Base-by-base conservation (phyloP, 2,329 filamentous ascomycete species). In the Xylariaceae sp. region DNA sequence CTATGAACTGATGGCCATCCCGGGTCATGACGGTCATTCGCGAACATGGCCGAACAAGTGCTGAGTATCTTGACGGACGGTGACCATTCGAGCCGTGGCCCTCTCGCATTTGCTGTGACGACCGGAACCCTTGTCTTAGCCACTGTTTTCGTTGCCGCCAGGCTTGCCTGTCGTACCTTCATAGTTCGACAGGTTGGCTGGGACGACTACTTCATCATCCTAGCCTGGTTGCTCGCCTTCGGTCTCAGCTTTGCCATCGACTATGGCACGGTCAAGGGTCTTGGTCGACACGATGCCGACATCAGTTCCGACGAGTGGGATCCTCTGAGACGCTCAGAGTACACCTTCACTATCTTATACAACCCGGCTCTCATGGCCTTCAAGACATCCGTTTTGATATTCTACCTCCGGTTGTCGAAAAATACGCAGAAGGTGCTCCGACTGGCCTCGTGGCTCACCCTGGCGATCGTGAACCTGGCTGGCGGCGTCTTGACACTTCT, bases 361-460 rank as follows among this genome's bases (percentile, higher is more conserved):
- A 94, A 95, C 57, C 88, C 88, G 9, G 83, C 86, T 3, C 70
- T 95, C 40, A 94, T 94, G 86, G 81, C 84, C 3, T 88, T 87
- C 35, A 96, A 96, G 65, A 88, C 86, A 0, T 94, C 88, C n/a
- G 86, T 96, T 52, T 71, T 96, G 41, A 73, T 92, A 37, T 96
- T 96, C 62, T 96, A 94, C 64, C 71, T 96, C 34, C 82, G 83
- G 28, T 71, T 96, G 33, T 85, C 87, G 17, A 83, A 82, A 53
- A 85, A 87, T 43, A 81, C 77, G 0, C 80, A 94, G 50, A 78
- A 78, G 47, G 70, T 89, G 34, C 82, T 95, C 49, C 79, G 84
- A 43, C 77, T 83, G 63, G 81, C 82, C n/a, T 92, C 87, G n/a
- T 88, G 88, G 69, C 69, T 74, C 4, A 88, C 85, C 0, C 68